Base-by-base conservation (phyloP, 306 rosid species). In the Glycyrrhiza uralensis region DNA sequence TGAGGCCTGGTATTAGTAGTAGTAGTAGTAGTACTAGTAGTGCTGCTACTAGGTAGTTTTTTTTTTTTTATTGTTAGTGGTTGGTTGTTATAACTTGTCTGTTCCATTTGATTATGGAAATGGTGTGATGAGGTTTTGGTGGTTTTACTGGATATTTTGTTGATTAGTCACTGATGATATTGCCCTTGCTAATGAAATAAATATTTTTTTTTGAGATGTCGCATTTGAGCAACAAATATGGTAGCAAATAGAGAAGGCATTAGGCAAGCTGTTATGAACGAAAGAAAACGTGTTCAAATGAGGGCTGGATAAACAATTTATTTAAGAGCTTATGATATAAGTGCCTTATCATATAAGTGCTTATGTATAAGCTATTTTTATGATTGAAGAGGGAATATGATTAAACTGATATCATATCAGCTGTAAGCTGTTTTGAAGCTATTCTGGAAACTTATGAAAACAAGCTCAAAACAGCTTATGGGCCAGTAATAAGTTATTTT, bases 1-100 rank as follows among this genome's bases (percentile, higher is more conserved):
- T 92, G 91, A 85, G 82, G 82, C 74, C 87, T 70, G 85, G 75
- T 72, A 76, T 49, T 26, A 57, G 81, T 64, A 75, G 36, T n/a
- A n/a, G n/a, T n/a, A n/a, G n/a, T n/a, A n/a, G n/a, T n/a, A n/a
- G n/a, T n/a, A n/a, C n/a, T n/a, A n/a, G n/a, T n/a, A n/a, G n/a
- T n/a, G n/a, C n/a, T 62, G 73, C 66, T 50, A 24, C 79, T 49
- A 64, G 92, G 83, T 89, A 84, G 78, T 24, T 66, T 56, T 32
- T 4, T 22, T 30, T 38, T 45, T 6, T 22, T 19, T 36, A 45
- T 39, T 29, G 65, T 7, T 39, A 30, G 67, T 28, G 26, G 32
- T 44, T 33, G 26, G 56, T n/a, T n/a, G n/a, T n/a, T n/a, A n/a
- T 59, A 35, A 8, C n/a, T 19, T 45, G 28, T 38, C 26, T 73